Evolutionary conservation across 768 basidiomycete species (phyloP).

Genomic region (Pisolithus microcarpus): DNA sequence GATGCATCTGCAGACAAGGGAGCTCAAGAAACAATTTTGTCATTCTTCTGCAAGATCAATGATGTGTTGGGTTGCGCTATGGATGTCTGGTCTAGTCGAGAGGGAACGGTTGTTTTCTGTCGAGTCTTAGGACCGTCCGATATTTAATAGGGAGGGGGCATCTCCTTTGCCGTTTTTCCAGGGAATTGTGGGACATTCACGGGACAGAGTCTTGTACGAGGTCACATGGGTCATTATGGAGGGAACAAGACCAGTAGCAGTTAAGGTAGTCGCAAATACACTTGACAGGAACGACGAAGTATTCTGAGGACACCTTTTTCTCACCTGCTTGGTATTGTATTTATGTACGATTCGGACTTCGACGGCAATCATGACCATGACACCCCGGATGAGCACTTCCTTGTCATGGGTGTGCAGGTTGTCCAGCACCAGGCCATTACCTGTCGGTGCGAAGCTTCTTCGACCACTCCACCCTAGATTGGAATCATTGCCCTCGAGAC

Average conservation of each 20-base stretch:
- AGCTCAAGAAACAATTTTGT: constrained; percentile 71
- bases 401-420: not conserved
- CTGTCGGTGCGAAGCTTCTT: not conserved
- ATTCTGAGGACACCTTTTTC: not conserved
- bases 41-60: constrained; percentile 33
- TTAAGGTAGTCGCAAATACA: not conserved
- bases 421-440: not conserved
- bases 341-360: not conserved
- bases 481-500: not conserved
- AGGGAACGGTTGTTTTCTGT: not conserved
- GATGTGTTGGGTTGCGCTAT: not conserved
- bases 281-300: not conserved
- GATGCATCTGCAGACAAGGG: constrained; percentile 54
- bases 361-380: not conserved
- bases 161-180: too few species aligned
- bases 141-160: too few species aligned
- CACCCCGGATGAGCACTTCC: not conserved
- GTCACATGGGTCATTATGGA: too few species aligned
- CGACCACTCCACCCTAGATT: not conserved
- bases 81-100: not conserved
- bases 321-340: not conserved
- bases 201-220: not conserved
- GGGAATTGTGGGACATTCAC: too few species aligned
- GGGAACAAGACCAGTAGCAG: not conserved
- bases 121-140: too few species aligned